phyloP scores from a whole-genome alignment of 768 basidiomycete species.

The Mrakia frigida region DNA sequence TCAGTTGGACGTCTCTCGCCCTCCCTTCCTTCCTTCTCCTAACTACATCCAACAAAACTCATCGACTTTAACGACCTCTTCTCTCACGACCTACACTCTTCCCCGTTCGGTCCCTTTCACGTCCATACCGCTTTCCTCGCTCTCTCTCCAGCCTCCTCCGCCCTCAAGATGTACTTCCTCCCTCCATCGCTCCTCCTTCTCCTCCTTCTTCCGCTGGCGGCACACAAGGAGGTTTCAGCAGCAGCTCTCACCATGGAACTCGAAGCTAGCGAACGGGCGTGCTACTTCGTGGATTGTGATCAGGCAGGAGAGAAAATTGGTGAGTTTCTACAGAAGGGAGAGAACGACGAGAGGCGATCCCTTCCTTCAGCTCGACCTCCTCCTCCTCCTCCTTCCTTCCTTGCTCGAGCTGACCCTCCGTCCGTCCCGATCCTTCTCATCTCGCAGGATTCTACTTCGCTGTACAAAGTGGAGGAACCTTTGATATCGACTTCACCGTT shows the following conservation, averaged over 20 bases:
- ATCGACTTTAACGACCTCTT: neutral
- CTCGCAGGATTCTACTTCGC: slow-evolving; percentile 85
- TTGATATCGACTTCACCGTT: slow-evolving; percentile 31
- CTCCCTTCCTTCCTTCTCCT: neutral
- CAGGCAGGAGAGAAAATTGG: slow-evolving; percentile 38
- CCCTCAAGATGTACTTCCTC: slow-evolving; percentile 3
- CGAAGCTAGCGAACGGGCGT: slow-evolving; percentile 49
- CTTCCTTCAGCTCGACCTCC: neutral
- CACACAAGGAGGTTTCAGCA: slow-evolving; percentile 28
- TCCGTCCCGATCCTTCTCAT: slow-evolving; percentile 51
- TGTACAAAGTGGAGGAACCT: slow-evolving; percentile 41
- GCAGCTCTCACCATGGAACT: slow-evolving; percentile 45
- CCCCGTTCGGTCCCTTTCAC: neutral
- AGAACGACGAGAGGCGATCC: neutral
- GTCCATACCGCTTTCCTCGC: neutral
- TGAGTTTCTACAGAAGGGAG: slow-evolving; percentile 8
- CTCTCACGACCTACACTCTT: neutral
- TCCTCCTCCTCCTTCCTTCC: neutral
- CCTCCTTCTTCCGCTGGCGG: neutral
- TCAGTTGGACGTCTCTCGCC: neutral
- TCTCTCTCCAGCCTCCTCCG: neutral
- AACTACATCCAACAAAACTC: neutral
- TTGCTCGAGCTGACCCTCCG: slow-evolving; percentile 83
- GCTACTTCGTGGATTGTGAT: slow-evolving; percentile 95
- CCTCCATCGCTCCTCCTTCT: neutral